Base-by-base conservation (phyloP, 768 basidiomycete genomes). In the Naematelia aurantialba region DNA sequence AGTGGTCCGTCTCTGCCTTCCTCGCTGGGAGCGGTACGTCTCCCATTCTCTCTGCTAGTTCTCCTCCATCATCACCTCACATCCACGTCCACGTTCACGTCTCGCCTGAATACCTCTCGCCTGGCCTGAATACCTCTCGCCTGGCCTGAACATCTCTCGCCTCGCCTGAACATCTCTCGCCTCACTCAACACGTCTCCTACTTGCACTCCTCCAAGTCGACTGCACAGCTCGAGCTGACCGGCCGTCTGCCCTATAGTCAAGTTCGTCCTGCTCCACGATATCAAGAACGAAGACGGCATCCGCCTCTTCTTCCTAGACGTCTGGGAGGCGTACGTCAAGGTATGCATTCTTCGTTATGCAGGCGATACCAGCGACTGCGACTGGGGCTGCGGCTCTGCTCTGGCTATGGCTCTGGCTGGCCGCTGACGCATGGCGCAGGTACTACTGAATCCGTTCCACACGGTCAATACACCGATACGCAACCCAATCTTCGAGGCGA, bases 311-410 rank as follows among this genome's bases (percentile, higher is more conserved):
- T 89, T 99, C 71, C 85, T 84, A 69, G 96, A 98, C 8, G 87
- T 94, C 26, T 99, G 96, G 94, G 96, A 99, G 81, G 70, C 89
- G 68, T 98, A 94, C 79, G 85, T 94, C 49, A 99, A 99, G 87
- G 96, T 92, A 64, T 17, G 72, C 62, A 45, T 21, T 1, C 65
- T 82, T 21, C 5, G 26, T 30, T 4, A n/a, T 44, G 12, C 11
- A 12, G 39, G 39, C n/a, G 11, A 22, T 11, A 52, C 25, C 27
- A 25, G 17, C 50, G 12, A 26, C 8, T 39, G 8, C 8, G 34
- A 8, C 34, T 8, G 8, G 34, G 34, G 8, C 34, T 39, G 34
- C 34, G 8, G 8, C 8, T 17, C 34, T 39, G 34, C 34, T 42
- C 34, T 39, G 34, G 8, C 34, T 39, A 39, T 8, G 34, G 8